phyloP scores from a whole-genome alignment of 139 green algal genomes.

The Picocystis salinarum region DNA sequence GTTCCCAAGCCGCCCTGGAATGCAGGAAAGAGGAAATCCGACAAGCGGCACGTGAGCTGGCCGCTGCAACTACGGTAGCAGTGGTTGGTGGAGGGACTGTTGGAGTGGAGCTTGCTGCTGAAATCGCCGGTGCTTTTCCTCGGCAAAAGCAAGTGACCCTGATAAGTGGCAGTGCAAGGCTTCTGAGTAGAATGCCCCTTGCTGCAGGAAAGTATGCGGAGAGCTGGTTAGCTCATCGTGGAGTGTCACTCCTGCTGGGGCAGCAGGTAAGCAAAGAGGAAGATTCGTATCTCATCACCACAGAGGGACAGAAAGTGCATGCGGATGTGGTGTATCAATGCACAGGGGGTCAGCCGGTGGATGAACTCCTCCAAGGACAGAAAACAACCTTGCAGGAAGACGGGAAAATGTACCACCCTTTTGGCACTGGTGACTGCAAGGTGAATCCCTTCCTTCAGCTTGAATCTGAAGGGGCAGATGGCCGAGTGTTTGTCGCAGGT shows the following conservation, averaged over 20 bases:
- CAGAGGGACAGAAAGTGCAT: not conserved
- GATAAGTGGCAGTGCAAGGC: constrained; percentile 4
- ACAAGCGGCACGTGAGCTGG: too few species aligned
- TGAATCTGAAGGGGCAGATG: too few species aligned
- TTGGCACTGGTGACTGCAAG: not conserved
- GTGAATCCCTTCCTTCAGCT: too few species aligned
- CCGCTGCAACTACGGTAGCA: constrained; percentile 1
- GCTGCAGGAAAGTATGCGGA: not conserved
- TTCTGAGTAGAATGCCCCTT: constrained; percentile 11
- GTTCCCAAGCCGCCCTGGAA: too few species aligned
- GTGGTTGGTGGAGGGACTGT: constrained; percentile 18
- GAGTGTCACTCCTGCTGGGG: not conserved
- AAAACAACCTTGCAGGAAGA: not conserved
- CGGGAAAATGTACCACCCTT: not conserved
- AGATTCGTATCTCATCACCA: not conserved
- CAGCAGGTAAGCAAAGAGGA: not conserved
- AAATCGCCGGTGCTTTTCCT: constrained; percentile 8
- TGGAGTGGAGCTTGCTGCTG: constrained; percentile 14
- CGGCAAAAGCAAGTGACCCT: constrained; percentile 11
- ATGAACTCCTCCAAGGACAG: not conserved
- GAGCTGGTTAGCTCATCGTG: not conserved
- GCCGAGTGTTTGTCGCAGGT: too few species aligned
- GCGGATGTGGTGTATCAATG: constrained; percentile 4
- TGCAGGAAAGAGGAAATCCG: too few species aligned
- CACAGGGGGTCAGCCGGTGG: not conserved